These are phyloP conservation scores for Vanilla planifolia DNA, from an alignment of 106 monocot genomes.

Conservation along the genomic window DNA sequence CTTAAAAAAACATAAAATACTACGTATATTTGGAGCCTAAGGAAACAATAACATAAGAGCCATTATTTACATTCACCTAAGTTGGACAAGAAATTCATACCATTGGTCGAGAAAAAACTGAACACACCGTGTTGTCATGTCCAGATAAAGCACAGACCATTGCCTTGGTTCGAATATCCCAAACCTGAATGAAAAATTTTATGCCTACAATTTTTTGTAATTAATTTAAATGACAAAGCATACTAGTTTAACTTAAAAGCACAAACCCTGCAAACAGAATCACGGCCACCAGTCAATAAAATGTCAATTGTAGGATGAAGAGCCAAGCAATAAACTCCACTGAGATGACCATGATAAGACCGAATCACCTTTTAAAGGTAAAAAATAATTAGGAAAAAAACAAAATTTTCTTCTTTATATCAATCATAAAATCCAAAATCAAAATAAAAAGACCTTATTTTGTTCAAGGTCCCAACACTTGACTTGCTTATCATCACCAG, in stretches of 20 bases:
- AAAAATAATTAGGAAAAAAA: not conserved
- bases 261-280: constrained; percentile 97
- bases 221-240: not conserved
- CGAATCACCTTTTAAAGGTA: constrained; percentile 56
- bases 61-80: no score
- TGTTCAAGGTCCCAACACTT: constrained; percentile 99
- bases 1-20: no score
- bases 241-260: constrained; percentile 1
- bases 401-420: no score
- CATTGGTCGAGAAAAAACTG: constrained; percentile 93
- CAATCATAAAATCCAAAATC: no score
- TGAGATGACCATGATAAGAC: constrained; percentile 97
- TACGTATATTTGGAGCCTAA: no score
- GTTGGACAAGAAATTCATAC: no score
- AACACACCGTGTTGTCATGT: constrained; percentile 97
- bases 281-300: constrained; percentile 92
- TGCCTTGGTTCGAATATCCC: constrained; percentile 96
- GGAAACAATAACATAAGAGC: no score
- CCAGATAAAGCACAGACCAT: constrained; percentile 97
- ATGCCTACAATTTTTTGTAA: not conserved
- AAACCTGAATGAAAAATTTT: constrained; percentile 45
- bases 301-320: constrained; percentile 94
- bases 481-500: constrained; percentile 99
- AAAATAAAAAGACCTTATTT: constrained; percentile 60
- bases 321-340: constrained; percentile 98